phyloP scores from a whole-genome alignment of 371 early-diverging fungal genomes.

The Blastocladiella emersonii region DNA sequence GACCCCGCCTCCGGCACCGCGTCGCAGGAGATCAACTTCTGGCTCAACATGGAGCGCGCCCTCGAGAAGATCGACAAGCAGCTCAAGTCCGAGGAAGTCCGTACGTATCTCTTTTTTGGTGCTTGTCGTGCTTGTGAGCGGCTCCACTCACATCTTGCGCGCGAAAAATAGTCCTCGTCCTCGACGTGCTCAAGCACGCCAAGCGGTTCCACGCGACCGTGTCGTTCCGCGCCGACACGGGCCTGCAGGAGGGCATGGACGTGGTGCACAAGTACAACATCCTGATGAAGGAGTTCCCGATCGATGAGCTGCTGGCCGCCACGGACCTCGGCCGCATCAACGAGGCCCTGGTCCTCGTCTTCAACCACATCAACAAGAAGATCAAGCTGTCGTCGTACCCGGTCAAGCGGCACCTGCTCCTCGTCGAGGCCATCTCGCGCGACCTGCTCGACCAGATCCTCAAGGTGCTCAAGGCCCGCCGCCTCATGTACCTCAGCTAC shows the following conservation, averaged over 20 bases:
- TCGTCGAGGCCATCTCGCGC: conserved; percentile 88
- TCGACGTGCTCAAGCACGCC: conserved; percentile 88
- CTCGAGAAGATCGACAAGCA: conserved; percentile 86
- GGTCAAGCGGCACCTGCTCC: conserved; percentile 74
- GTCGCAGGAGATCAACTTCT: conserved; percentile 95
- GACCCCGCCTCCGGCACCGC: conserved; percentile 88
- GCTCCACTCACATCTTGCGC: background rate
- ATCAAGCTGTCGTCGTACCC: conserved; percentile 90
- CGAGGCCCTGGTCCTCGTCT: conserved; percentile 66
- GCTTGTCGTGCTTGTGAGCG: background rate
- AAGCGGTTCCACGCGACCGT: conserved; percentile 97
- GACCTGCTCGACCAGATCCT: conserved; percentile 86
- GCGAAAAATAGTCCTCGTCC: conserved; percentile 47
- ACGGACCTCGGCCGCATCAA: conserved; percentile 76
- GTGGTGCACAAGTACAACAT: conserved; percentile 87
- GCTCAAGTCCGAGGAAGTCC: conserved; percentile 79
- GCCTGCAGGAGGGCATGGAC: conserved; percentile 86
- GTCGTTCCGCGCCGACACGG: conserved; percentile 94
- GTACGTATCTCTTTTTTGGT: conserved; percentile 19
- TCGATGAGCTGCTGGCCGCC: conserved; percentile 87
- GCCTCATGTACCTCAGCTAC: conserved; percentile 87
- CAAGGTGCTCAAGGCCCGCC: conserved; percentile 69
- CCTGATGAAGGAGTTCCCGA: conserved; percentile 95
- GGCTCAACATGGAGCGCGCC: conserved; percentile 92
- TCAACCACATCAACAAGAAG: conserved; percentile 93